These are phyloP conservation scores for Amaranthus tricolor DNA, from an alignment of 179 eudicot genomes.

Conservation along the genomic window DNA sequence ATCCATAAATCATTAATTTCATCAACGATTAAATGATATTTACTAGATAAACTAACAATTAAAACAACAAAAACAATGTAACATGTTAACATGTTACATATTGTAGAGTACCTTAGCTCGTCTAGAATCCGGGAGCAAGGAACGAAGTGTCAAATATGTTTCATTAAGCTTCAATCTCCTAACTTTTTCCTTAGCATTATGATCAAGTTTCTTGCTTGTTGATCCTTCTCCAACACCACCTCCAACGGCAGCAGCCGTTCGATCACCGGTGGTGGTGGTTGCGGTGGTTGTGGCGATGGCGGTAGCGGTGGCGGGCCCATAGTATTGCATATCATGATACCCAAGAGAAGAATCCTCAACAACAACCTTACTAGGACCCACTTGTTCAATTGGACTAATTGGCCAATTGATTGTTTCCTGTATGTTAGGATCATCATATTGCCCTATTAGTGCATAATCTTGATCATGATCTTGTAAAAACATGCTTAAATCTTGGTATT, in stretches of 20 bases:
- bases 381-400: slow-evolving; percentile 14
- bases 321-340: slow-evolving; percentile 10
- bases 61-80: too few relatives aligned
- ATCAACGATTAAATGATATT: too few relatives aligned
- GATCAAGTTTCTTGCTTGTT: slow-evolving; percentile 41
- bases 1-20: too few relatives aligned
- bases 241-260: not conserved
- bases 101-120: slow-evolving; percentile 41
- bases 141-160: slow-evolving; percentile 38
- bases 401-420: slow-evolving; percentile 21
- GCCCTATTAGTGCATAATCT: slow-evolving; percentile 21
- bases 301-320: not conserved
- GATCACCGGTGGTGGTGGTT: slow-evolving; percentile 3
- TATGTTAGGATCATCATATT: slow-evolving; percentile 11
- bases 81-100: too few relatives aligned
- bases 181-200: slow-evolving; percentile 55
- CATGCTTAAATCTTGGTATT: slow-evolving; percentile 32
- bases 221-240: slow-evolving; percentile 24
- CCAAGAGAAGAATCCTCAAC: not conserved
- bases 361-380: slow-evolving; percentile 10
- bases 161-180: slow-evolving; percentile 48
- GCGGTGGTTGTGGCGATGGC: not conserved
- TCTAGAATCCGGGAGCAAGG: slow-evolving; percentile 46
- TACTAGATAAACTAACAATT: too few relatives aligned
- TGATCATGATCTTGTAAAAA: slow-evolving; percentile 19